Conservation (phyloP, 164 flowering plant species). For the Chimonanthus praecox region DNA sequence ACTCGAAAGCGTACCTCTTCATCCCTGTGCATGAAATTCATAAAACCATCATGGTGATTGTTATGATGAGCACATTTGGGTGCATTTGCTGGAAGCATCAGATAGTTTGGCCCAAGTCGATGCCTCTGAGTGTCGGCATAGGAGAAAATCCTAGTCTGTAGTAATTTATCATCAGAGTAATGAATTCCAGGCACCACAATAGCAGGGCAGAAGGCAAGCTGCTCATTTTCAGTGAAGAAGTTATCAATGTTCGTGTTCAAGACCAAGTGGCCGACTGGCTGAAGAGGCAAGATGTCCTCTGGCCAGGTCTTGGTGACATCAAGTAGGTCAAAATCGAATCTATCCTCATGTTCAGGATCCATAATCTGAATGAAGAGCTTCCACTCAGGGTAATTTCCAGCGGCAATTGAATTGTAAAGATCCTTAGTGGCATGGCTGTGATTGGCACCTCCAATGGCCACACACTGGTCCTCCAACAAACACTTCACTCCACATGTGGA, state of each 20-base stretch:
- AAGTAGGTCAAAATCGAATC: constrained; percentile 87
- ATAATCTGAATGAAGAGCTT: constrained; percentile 83
- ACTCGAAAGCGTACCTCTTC: constrained; percentile 69
- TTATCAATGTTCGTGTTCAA: constrained; percentile 91
- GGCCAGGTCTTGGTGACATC: constrained; percentile 99
- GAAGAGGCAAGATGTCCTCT: constrained; percentile 86
- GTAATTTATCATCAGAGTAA: constrained; percentile 92
- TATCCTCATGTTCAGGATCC: constrained; percentile 83
- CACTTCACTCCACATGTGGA: constrained; percentile 95
- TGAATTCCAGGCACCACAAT: constrained; percentile 85
- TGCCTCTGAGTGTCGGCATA: constrained; percentile 96
- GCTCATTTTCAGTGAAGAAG: constrained; percentile 97
- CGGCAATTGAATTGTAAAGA: constrained; percentile 85
- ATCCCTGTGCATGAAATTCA: constrained; percentile 99
- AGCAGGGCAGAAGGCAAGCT: constrained; percentile 90
- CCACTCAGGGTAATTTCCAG: constrained; percentile 98
- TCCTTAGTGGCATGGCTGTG: constrained; percentile 99
- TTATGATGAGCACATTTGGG: constrained; percentile 94
- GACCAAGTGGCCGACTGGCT: constrained; percentile 93
- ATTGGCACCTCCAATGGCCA: constrained; percentile 80
- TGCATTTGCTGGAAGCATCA: constrained; percentile 89
- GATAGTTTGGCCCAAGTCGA: constrained; percentile 94
- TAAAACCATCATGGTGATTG: constrained; percentile 93
- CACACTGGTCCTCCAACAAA: constrained; percentile 82
- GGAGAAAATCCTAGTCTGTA: constrained; percentile 81